phyloP scores from a whole-genome alignment of 2,329 filamentous ascomycete species.

The Pseudopyrenochaeta lycopersici region DNA sequence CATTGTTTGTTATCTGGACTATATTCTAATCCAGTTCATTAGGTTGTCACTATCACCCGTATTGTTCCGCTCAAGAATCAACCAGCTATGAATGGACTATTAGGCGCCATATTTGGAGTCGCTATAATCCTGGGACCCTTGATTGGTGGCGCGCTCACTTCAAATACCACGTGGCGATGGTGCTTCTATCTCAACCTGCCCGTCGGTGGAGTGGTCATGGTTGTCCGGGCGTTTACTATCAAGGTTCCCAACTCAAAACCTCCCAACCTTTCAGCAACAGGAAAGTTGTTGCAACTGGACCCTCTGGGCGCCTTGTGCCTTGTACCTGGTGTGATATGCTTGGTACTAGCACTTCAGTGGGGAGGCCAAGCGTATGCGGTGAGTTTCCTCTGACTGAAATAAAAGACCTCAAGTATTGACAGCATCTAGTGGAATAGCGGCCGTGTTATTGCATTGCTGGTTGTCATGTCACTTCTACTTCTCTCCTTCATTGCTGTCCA shows the following conservation, averaged over 20 bases:
- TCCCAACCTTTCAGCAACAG: constrained; percentile 4
- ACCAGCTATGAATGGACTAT: constrained; percentile 54
- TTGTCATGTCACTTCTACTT: constrained; percentile 51
- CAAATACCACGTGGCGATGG: constrained; percentile 67
- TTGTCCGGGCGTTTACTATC: constrained; percentile 4
- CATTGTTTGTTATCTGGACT: background rate
- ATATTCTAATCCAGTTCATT: background rate
- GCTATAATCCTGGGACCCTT: constrained; percentile 31
- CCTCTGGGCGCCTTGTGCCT: constrained; percentile 37
- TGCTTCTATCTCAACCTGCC: constrained; percentile 40
- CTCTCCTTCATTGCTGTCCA: constrained; percentile 49
- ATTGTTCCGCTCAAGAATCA: constrained; percentile 51
- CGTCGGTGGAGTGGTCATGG: constrained; percentile 17
- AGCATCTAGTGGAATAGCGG: constrained; percentile 48
- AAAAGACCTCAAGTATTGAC: background rate
- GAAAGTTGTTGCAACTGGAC: constrained; percentile 35
- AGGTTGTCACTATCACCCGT: constrained; percentile 43
- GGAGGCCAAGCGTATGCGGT: constrained; percentile 32
- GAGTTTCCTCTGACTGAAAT: background rate
- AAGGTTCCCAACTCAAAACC: constrained; percentile 1
- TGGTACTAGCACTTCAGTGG: constrained; percentile 44
- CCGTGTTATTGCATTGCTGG: constrained; percentile 55
- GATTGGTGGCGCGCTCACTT: constrained; percentile 58
- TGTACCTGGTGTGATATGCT: constrained; percentile 34
- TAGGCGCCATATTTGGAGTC: constrained; percentile 55